A percentile compares a stretch with the other conserved stretches of the same genome.
These are phyloP conservation scores for Pittosporum tobira DNA, from an alignment of 129 eudicot species.

Conservation along the genomic window DNA sequence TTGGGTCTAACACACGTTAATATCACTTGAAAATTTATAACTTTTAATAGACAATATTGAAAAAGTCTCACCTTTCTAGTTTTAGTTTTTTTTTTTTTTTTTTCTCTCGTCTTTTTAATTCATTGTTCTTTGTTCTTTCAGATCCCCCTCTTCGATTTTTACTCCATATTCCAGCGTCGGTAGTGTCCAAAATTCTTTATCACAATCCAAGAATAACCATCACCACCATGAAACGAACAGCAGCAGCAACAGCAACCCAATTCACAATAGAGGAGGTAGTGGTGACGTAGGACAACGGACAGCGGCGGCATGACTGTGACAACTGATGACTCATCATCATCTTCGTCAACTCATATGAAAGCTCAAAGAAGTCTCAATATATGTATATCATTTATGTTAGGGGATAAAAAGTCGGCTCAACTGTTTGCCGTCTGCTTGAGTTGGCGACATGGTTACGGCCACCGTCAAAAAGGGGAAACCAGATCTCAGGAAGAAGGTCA, in stretches of 20 bases:
- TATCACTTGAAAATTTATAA: no score
- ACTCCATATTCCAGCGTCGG: background rate
- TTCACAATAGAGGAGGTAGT: background rate
- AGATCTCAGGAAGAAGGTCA: constrained; percentile 20
- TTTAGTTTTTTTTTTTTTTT: no score
- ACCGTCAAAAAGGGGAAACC: constrained; percentile 24
- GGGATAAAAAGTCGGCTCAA: constrained; percentile 13
- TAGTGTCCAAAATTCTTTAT: background rate
- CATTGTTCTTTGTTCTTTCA: no score
- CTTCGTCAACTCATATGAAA: constrained; percentile 7
- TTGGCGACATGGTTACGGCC: constrained; percentile 21
- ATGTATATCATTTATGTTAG: constrained; percentile 14
- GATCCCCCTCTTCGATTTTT: constrained; percentile 10
- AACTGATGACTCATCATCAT: constrained; percentile 12
- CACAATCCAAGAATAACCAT: background rate
- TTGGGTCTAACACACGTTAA: no score
- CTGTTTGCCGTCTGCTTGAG: constrained; percentile 11
- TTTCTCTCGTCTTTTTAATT: no score
- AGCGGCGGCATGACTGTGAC: background rate
- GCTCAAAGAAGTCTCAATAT: background rate
- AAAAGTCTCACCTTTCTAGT: no score
- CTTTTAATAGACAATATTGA: no score
- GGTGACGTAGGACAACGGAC: constrained; percentile 8
- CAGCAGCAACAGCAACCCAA: background rate
- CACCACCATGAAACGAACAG: constrained; percentile 2